Evolutionary conservation across 129 eudicot species (phyloP), one percentile per base, ranked within the genome.

Genomic region (Lonicera japonica): DNA sequence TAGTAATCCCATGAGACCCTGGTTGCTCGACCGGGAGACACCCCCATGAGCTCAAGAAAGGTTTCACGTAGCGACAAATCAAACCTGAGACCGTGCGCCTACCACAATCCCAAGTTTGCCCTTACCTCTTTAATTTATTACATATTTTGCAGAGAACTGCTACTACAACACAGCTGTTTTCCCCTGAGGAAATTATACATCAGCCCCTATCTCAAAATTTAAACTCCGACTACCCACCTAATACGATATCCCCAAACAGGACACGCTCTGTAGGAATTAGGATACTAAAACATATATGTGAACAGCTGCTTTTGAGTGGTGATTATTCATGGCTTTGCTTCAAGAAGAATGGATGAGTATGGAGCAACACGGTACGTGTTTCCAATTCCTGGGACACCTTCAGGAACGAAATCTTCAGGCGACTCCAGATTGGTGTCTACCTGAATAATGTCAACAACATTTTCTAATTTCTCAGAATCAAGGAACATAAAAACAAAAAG

Each of bases 341-440:
- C 79, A 61, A 92, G 95, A 58, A 92, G 83, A 67, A 92, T 87
- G 2, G 86, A 84, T 11, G 98, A 87, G 74, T 72, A 85, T 43
- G 98, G 98, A 64, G 98, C 98, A 11, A 87, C 77, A 73, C 75
- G 80, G 70, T 92, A 92, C 2, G 80, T 70, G 43, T 66, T 70
- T 51, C 62, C 71, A 17, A 83, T 50, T 55, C 95, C 88, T 15
- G 73, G 57, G 2, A 80, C 87, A 51, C 98, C 98, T 40, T 80
- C 85, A 0, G 68, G 54, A 22, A 78, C 84, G 55, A 92, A 69
- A 75, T 92, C 98, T 41, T 82, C 61, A 1, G 98, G 96, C 23
- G 95, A 78, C 70, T 65, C 70, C 20, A 92, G 91, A 70, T 92
- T 92, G 25, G 98, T 92, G 82, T 92, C 98, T 0, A 80, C 98